Conservation (phyloP, 805 yeast genomes). For the Candida vartiovaarae region DNA sequence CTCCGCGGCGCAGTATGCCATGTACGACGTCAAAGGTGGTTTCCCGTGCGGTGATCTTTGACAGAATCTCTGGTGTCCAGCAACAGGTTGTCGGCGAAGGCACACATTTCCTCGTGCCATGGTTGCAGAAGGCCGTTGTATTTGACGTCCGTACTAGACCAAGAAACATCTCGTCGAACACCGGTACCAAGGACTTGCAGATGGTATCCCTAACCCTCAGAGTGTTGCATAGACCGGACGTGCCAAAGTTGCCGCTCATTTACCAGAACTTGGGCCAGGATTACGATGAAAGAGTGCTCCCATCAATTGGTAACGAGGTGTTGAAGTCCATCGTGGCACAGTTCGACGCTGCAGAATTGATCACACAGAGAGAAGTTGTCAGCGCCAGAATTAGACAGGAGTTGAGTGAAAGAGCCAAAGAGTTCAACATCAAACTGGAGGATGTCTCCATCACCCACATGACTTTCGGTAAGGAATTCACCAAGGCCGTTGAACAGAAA, state of each 20-base stretch:
- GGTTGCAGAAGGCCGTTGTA: slow-evolving; percentile 88
- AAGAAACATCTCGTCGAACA: slow-evolving; percentile 84
- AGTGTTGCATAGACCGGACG: slow-evolving; percentile 92
- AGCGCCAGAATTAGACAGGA: slow-evolving; percentile 85
- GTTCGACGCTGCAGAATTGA: slow-evolving; percentile 93
- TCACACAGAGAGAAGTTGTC: slow-evolving; percentile 94
- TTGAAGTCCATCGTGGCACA: slow-evolving; percentile 87
- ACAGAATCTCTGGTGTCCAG: slow-evolving; percentile 84
- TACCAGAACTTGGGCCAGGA: slow-evolving; percentile 90
- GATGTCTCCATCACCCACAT: slow-evolving; percentile 97
- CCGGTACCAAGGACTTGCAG: slow-evolving; percentile 96
- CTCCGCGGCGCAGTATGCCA: slow-evolving; percentile 69
- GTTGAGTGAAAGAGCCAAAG: slow-evolving; percentile 71
- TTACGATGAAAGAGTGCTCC: slow-evolving; percentile 90
- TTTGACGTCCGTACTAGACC: slow-evolving; percentile 96
- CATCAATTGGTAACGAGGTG: slow-evolving; percentile 89
- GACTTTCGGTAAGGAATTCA: slow-evolving; percentile 94
- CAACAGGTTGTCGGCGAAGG: slow-evolving; percentile 92
- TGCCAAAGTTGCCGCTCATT: slow-evolving; percentile 69
- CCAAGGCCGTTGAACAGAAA: slow-evolving; percentile 97
- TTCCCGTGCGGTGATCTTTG: slow-evolving; percentile 90
- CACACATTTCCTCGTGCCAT: slow-evolving; percentile 89
- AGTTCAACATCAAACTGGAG: slow-evolving; percentile 86
- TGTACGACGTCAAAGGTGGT: slow-evolving; percentile 96
- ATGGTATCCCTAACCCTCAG: slow-evolving; percentile 90